Evolutionary conservation across 2,329 filamentous ascomycete species (phyloP), one percentile per base, ranked within the genome.

Genomic region (Sordariomycetes sp.): DNA sequence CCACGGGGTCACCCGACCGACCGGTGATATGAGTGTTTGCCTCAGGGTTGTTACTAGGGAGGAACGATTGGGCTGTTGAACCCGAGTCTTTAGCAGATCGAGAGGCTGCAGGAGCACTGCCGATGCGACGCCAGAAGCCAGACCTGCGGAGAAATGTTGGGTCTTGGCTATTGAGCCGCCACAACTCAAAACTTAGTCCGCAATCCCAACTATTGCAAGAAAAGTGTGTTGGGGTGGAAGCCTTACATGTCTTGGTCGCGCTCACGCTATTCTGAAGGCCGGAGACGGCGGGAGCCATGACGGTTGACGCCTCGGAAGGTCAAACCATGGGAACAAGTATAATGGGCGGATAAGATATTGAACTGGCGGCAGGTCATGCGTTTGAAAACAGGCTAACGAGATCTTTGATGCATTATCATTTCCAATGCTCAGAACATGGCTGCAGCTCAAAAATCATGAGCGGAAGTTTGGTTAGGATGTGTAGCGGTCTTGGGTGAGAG

Each of bases 71-170:
- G 89, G 89, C 70, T 97, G 94, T 69, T 99, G 94, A 48, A 97
- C 85, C 53, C 94, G 86, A 34, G 94, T 99, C 72, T 99, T 99
- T 68, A 99, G 84, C 3, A 99, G 85, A 72, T 99, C 94, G 65
- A 94, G 87, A 28, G 94, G 94, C 71, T 99, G 94, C 17, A 99
- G 81, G 57, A 97, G 84, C 59, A 95, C 84, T 57, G 94, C 91
- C 56, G 90, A 94, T 62, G 89, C 81, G 55, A 95, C 79, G 65
- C 94, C 94, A 8, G 91, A 96, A 65, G 83, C 82, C 58, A 97
- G 81, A 61, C 94, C 94, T 61, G 91, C 92, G 63, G 86, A 72
- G 70, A 97, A 95, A 74, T 97, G 94, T 69, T 89, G 90, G 62
- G 81, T 85, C 88, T 64, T 61, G 17, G 35, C 54, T 56, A 24